phyloP scores from a whole-genome alignment of 2,329 filamentous ascomycete genomes.

The Fusarium incarnatum region DNA sequence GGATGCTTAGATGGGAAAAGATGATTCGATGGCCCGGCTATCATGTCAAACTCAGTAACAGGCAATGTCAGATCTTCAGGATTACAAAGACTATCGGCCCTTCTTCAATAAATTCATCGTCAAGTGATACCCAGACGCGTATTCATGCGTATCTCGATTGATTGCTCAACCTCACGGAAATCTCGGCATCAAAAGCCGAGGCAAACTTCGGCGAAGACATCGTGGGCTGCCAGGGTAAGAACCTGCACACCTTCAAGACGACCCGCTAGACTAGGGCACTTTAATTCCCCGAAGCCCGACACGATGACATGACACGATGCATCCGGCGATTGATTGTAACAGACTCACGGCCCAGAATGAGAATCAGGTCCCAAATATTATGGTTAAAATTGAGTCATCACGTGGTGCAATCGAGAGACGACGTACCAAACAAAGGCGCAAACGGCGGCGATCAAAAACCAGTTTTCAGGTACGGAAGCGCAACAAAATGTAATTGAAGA shows the following conservation, averaged over 20 bases:
- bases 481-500: background rate
- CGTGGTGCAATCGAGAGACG: background rate
- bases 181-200: background rate
- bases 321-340: too few relatives aligned
- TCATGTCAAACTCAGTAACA: background rate
- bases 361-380: background rate
- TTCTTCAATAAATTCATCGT: background rate
- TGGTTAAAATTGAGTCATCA: background rate
- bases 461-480: slow-evolving; percentile 3
- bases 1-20: fast-evolving
- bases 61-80: background rate
- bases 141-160: background rate
- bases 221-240: background rate
- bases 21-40: background rate
- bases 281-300: slow-evolving; percentile 13
- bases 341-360: too few relatives aligned
- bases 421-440: background rate
- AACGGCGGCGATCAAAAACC: slow-evolving; percentile 3
- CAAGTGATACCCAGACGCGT: slow-evolving; percentile 4
- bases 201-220: background rate
- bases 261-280: background rate
- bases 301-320: background rate
- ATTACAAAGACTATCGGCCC: slow-evolving; percentile 1
- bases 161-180: background rate
- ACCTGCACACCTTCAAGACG: background rate